Percentiles rank a stretch among this genome's conserved stretches.
phyloP scores from a whole-genome alignment of 495 filamentous ascomycete species.

The Neurospora cerealis region DNA sequence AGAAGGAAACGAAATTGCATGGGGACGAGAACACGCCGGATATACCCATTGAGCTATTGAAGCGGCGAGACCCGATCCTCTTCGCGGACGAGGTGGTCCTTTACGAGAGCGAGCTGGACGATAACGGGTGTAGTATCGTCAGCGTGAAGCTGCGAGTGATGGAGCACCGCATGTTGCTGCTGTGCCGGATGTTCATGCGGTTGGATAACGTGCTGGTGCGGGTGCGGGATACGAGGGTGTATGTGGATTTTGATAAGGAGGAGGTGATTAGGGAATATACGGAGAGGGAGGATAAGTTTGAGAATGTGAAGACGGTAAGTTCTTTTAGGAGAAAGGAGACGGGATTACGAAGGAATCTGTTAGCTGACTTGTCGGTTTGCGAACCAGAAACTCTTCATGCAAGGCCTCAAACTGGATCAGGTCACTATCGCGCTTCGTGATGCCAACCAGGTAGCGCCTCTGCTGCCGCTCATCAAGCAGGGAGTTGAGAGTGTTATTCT shows the following conservation, averaged over 20 bases:
- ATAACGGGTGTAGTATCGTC: conserved; percentile 86
- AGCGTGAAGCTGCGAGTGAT: conserved; percentile 88
- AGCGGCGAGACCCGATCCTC: conserved; percentile 74
- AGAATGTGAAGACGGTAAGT: conserved; percentile 62
- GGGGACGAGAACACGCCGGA: conserved; percentile 15
- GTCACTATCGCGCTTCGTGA: conserved; percentile 72
- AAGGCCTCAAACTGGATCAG: conserved; percentile 52
- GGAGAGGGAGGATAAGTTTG: conserved; percentile 69
- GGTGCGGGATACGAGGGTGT: conserved; percentile 82
- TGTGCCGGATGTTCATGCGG: conserved; percentile 86
- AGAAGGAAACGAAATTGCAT: background rate
- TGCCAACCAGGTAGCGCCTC: conserved; percentile 62
- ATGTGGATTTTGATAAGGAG: conserved; percentile 74
- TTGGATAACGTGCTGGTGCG: conserved; percentile 82
- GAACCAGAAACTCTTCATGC: conserved; percentile 54
- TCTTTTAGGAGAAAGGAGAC: background rate
- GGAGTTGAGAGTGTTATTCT: conserved; percentile 35
- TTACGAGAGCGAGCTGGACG: conserved; percentile 95
- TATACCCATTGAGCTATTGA: conserved; percentile 78
- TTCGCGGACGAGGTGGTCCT: conserved; percentile 92
- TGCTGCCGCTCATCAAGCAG: conserved; percentile 61
- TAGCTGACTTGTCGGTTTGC: conserved; percentile 1
- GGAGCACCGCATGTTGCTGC: conserved; percentile 71
- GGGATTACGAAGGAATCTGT: background rate
- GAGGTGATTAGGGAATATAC: conserved; percentile 86